Evolutionary conservation across 805 yeast species (phyloP), one percentile per base, ranked within the genome.

Genomic region (Myxozyma lipomycoides): DNA sequence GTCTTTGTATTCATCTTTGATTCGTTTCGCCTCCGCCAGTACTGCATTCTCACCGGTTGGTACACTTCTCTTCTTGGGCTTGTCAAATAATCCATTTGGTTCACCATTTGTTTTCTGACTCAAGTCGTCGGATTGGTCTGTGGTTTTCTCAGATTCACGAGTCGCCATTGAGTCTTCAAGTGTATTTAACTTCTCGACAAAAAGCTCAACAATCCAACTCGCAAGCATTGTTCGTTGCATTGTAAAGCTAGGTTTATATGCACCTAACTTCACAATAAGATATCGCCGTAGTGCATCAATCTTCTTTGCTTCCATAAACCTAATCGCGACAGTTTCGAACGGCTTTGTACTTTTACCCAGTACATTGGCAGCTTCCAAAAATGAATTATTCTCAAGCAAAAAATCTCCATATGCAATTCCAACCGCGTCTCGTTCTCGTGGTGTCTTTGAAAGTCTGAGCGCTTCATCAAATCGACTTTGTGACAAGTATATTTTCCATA

Each of bases 401-500:
- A 74, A 67, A 36, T 77, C 72, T 1, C 86, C 95, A 57, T 84
- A 77, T 22, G 72, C 73, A 6, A 72, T 67, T 46, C 77, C 65
- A 3, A 88, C 75, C 6, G 70, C 63, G 59, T 82, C 82, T 44
- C 63, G 69, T n/a, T 70, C 66, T 9, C 60, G 44, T n/a, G 65
- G 32, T 49, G 76, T 75, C 26, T 68, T 60, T 2, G 75, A 64
- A 15, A 79, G 64, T 1, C 64, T 56, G 42, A 86, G 69, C 0
- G 96, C 96, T 40, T 78, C 79, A 17, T 83, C 86, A 65, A 74
- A 91, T 49, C 77, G 67, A 5, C 71, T 66, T 45, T 71, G 71
- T 2, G 73, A 74, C n/a, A 82, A 63, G 61, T 82, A 66, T 0
- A 78, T 70, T 46, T 76, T 77, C 96, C 97, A 87, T 2, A 90